Evolutionary conservation across 495 filamentous ascomycete species (phyloP).

Genomic region (Xylaria intraflava): DNA sequence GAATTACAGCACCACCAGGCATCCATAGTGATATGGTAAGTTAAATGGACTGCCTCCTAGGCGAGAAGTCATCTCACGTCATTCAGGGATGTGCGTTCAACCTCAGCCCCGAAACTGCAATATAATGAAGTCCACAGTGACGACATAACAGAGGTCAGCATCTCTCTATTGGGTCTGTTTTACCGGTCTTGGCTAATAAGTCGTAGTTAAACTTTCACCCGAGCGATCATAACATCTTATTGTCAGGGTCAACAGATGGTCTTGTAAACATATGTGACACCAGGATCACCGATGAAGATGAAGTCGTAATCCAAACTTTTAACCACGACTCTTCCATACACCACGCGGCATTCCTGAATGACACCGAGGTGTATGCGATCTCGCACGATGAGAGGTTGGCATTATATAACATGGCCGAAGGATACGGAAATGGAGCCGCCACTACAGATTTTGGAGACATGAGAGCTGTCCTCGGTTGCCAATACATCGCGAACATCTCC

Average conservation of each 20-base stretch:
- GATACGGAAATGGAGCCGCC: conserved; percentile 47
- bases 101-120: conserved; percentile 45
- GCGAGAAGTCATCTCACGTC: conserved; percentile 2
- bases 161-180: neutral
- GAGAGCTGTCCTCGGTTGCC: conserved; percentile 60
- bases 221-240: conserved; percentile 52
- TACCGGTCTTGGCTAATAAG: neutral
- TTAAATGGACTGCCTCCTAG: conserved; percentile 1
- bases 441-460: conserved; percentile 70
- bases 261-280: conserved; percentile 81
- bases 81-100: conserved; percentile 61
- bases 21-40: conserved; percentile 67
- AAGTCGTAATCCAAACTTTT: conserved; percentile 75
- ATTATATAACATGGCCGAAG: conserved; percentile 61
- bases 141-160: conserved; percentile 71
- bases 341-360: conserved; percentile 70
- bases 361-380: conserved; percentile 62
- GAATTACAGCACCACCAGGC: conserved; percentile 70
- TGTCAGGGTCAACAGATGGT: conserved; percentile 89
- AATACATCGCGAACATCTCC: conserved; percentile 75
- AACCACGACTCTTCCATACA: conserved; percentile 82
- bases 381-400: conserved; percentile 78
- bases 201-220: conserved; percentile 68
- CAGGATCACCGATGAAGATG: conserved; percentile 70
- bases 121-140: conserved; percentile 88